Conservation (phyloP, 345 rosid species). For the Microcos paniculata region DNA sequence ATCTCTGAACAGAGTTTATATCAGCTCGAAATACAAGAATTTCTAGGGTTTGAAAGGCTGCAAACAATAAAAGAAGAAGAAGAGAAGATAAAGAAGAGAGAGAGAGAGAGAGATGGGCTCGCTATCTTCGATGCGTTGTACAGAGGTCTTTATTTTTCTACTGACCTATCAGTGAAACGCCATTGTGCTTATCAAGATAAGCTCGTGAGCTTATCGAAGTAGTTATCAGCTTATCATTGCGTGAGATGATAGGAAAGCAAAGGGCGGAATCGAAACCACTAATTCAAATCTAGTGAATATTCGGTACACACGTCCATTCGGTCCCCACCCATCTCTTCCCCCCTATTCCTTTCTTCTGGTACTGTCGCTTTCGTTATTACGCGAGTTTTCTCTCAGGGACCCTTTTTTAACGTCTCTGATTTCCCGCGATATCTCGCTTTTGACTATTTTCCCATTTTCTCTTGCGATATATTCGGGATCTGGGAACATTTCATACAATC, state of each 20-base stretch:
- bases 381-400: not conserved
- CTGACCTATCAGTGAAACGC: constrained; percentile 44
- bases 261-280: constrained; percentile 63
- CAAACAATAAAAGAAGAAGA: constrained; percentile 17
- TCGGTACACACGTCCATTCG: constrained; percentile 61
- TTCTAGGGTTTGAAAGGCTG: constrained; percentile 86
- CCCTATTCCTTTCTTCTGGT: constrained; percentile 18
- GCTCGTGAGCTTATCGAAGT: accelerated
- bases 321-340: constrained; percentile 22
- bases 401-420: not conserved
- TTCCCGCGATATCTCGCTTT: constrained; percentile 9
- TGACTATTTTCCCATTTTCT: not conserved
- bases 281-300: constrained; percentile 72
- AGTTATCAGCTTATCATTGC: constrained; percentile 11
- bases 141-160: constrained; percentile 44
- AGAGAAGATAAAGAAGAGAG: constrained; percentile 37
- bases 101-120: constrained; percentile 50
- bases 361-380: constrained; percentile 37
- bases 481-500: not conserved
- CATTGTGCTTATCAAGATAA: accelerated
- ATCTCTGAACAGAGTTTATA: not conserved
- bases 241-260: constrained; percentile 22
- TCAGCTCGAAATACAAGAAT: constrained; percentile 36
- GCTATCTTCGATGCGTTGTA: constrained; percentile 88
- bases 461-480: not conserved